Percentiles rank a stretch among this genome's conserved stretches.
Evolutionary conservation across 2,329 filamentous ascomycete species (phyloP).

Genomic region (Geosmithia putterillii): DNA sequence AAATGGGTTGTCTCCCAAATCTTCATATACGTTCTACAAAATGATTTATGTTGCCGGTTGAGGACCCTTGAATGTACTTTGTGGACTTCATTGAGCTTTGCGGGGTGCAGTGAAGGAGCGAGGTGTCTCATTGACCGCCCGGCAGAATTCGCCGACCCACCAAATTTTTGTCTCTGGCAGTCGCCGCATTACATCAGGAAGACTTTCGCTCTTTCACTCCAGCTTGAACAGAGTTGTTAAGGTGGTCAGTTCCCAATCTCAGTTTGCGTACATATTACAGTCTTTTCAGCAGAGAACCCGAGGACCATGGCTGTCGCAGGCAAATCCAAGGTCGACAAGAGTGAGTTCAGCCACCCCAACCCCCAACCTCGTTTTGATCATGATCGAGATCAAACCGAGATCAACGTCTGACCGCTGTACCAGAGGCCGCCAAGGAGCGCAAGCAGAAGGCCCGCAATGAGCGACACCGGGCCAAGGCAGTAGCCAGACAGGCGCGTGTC

Average conservation of each 20-base stretch:
- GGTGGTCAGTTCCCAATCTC: too few species aligned
- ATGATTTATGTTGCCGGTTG: too few species aligned
- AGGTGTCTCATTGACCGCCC: constrained; percentile 1
- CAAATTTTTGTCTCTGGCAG: constrained; percentile 3
- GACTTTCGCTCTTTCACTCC: not conserved
- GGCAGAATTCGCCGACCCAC: not conserved
- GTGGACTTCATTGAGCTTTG: too few species aligned
- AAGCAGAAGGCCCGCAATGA: constrained; percentile 16
- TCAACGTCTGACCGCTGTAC: not conserved
- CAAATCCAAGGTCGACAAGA: not conserved
- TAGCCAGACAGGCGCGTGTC: constrained; percentile 25
- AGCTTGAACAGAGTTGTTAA: too few species aligned
- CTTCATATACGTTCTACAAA: too few species aligned
- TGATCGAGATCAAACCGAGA: too few species aligned
- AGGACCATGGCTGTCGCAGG: not conserved
- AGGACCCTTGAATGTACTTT: too few species aligned
- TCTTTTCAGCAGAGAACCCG: not conserved
- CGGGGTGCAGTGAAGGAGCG: too few species aligned
- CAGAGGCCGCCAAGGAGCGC: not conserved
- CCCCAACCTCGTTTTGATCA: too few species aligned
- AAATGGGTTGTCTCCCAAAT: too few species aligned
- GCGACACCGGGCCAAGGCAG: constrained; percentile 21
- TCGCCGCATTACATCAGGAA: too few species aligned
- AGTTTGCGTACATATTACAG: too few species aligned
- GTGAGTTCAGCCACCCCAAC: not conserved